Evolutionary conservation across 129 eudicot genomes (phyloP), one percentile per base, ranked within the genome.

Genomic region (Oenanthe sinensis): DNA sequence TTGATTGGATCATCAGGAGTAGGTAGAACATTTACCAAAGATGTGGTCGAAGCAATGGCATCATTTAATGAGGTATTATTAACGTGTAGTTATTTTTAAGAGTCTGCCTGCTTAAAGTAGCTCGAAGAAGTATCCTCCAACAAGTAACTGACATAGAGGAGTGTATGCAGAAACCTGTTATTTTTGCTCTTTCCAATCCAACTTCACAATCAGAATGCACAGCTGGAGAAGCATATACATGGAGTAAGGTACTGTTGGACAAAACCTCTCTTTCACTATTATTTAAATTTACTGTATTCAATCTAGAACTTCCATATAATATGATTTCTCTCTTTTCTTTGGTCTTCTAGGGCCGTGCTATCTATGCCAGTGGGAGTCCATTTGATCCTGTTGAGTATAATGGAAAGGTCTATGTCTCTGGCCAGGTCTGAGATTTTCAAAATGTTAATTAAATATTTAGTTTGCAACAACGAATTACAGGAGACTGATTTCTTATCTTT

Each of bases 161-260:
- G 52, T 52, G 43, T 40, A 28, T 87, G 88, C 93, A 94, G 97
- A 95, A 83, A 90, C 98, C 98, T 43, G 74, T 95, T 36, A 91
- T 95, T 78, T 90, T 95, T 72, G 93, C 98, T 42, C 94, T 95
- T 85, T 95, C 98, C 75, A 95, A 95, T 85, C 98, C 98, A 33
- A 95, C 98, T 55, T 95, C 98, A 26, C 98, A 95, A 79, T 91
- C 98, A 9, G 98, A 95, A 83, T 95, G 98, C 83, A 95, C 96
- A 30, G 98, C 98, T 12, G 97, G 90, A 82, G 96, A 95, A 86
- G 98, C 98, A 69, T 95, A 95, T 72, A 83, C 75, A 9, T 95
- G 98, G 98, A 95, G 98, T 84, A 85, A 90, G 97, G 98, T 95
- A 82, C 72, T 72, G 74, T 58, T 15, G 72, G 33, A 15, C 43